Evolutionary conservation across 139 green algal genomes (phyloP).

Genomic region (Coccomyxa sp.): DNA sequence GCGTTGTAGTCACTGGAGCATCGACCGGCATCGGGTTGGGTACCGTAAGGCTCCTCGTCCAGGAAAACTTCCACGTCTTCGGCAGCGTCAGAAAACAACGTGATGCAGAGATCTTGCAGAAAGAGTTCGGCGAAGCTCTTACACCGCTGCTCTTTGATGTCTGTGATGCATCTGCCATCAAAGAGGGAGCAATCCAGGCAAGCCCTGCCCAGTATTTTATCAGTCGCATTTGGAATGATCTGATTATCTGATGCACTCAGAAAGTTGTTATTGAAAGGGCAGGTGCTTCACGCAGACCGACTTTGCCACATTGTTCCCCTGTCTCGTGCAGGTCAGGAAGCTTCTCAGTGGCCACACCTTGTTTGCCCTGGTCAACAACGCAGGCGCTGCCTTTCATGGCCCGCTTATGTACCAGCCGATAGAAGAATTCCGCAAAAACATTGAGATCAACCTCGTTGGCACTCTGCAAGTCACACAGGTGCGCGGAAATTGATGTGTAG

Average conservation of each 20-base stretch:
- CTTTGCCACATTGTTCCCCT: no score
- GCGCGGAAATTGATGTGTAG: no score
- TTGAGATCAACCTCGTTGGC: conserved; percentile 2
- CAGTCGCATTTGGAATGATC: no score
- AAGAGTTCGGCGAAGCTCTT: not conserved
- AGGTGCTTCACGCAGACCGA: no score
- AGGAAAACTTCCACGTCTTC: conserved; percentile 4
- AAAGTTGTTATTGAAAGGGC: no score
- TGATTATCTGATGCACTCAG: no score
- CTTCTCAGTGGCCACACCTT: not conserved
- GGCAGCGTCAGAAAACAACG: not conserved
- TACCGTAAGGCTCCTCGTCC: not conserved
- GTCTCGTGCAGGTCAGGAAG: not conserved
- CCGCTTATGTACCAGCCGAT: conserved; percentile 3
- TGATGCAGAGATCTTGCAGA: not conserved
- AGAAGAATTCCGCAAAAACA: not conserved
- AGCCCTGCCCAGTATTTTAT: not conserved
- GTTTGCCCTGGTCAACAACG: conserved; percentile 16
- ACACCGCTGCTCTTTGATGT: conserved; percentile 15
- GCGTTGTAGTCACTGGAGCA: conserved; percentile 7
- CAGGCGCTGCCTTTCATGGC: not conserved
- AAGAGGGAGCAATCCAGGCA: not conserved
- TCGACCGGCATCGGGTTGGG: conserved; percentile 4
- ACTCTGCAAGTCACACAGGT: not conserved
- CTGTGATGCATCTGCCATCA: not conserved